Evolutionary conservation across 768 basidiomycete genomes (phyloP).

Genomic region (Paxillus involutus): DNA sequence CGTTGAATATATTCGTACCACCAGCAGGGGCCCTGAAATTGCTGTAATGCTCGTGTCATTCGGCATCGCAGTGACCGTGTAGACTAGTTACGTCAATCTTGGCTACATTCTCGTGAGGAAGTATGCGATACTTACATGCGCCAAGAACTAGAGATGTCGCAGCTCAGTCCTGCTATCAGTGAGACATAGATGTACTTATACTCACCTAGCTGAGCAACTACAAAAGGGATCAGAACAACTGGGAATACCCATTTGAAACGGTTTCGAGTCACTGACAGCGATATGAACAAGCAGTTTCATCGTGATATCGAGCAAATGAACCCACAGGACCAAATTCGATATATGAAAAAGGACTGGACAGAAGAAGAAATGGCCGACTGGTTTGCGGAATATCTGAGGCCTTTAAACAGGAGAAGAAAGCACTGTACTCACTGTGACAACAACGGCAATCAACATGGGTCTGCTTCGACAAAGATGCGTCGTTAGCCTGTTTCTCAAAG

Average conservation of each 20-base stretch:
- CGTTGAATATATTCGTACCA: slow-evolving; percentile 6
- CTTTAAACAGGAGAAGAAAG: background rate
- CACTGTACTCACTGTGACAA: slow-evolving; percentile 17
- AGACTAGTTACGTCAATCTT: slow-evolving; percentile 11
- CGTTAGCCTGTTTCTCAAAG: slow-evolving; percentile 7
- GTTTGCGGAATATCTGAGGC: slow-evolving; percentile 10
- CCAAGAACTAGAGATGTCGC: slow-evolving; percentile 11
- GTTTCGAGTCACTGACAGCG: slow-evolving; percentile 9
- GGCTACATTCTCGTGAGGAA: background rate
- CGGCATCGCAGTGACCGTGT: slow-evolving; percentile 12
- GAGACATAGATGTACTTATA: background rate
- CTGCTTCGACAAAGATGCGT: slow-evolving; percentile 1
- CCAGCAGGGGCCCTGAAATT: slow-evolving; percentile 18
- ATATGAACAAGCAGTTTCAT: background rate
- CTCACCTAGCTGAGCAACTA: slow-evolving; percentile 18
- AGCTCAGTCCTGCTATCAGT: background rate
- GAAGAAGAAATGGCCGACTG: slow-evolving; percentile 20
- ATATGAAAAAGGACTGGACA: slow-evolving; percentile 27
- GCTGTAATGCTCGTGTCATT: slow-evolving; percentile 14
- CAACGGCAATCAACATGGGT: slow-evolving; percentile 18
- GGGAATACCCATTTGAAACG: slow-evolving; percentile 20
- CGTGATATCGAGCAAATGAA: slow-evolving; percentile 1
- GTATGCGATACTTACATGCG: slow-evolving; percentile 5
- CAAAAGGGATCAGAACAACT: slow-evolving; percentile 14
- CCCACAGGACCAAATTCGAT: slow-evolving; percentile 23